phyloP scores from a whole-genome alignment of 75 land plant genomes.

The Pseudotsuga menziesii region DNA sequence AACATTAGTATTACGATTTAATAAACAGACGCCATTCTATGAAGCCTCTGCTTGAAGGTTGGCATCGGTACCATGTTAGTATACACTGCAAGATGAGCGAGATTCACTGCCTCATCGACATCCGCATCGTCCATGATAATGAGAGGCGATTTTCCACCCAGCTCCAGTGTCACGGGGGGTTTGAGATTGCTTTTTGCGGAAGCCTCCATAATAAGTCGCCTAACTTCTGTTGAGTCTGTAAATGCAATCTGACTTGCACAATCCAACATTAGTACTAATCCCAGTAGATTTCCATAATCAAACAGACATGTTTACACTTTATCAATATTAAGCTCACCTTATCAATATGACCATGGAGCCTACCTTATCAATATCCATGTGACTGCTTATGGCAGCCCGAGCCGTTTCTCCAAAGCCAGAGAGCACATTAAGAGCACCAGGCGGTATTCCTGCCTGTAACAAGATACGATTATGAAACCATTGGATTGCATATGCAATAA shows the following conservation, averaged over 20 bases:
- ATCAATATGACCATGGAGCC: no score
- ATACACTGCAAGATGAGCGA: slow-evolving; percentile 78
- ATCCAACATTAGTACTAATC: not conserved
- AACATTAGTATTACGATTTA: no score
- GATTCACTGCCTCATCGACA: slow-evolving; percentile 77
- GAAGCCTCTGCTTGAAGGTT: no score
- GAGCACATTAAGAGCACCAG: slow-evolving; percentile 81
- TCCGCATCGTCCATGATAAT: slow-evolving; percentile 83
- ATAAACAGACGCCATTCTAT: no score
- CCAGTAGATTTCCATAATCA: no score
- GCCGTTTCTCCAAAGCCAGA: slow-evolving; percentile 84
- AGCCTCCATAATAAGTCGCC: slow-evolving; percentile 58
- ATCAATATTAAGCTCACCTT: no score
- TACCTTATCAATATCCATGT: slow-evolving; percentile 95
- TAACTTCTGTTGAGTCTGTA: slow-evolving; percentile 86
- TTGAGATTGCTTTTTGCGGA: slow-evolving; percentile 92
- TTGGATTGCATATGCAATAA: no score
- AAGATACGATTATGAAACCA: no score
- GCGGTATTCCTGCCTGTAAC: slow-evolving; percentile 80
- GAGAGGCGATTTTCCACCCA: slow-evolving; percentile 96
- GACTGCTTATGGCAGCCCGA: slow-evolving; percentile 80
- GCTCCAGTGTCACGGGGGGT: slow-evolving; percentile 79
- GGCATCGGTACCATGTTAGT: slow-evolving; percentile 62
- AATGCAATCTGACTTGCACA: slow-evolving; percentile 57
- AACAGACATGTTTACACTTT: no score